Conservation (phyloP, 352 stramenopile genomes). For the Paralagenidium karlingii region DNA sequence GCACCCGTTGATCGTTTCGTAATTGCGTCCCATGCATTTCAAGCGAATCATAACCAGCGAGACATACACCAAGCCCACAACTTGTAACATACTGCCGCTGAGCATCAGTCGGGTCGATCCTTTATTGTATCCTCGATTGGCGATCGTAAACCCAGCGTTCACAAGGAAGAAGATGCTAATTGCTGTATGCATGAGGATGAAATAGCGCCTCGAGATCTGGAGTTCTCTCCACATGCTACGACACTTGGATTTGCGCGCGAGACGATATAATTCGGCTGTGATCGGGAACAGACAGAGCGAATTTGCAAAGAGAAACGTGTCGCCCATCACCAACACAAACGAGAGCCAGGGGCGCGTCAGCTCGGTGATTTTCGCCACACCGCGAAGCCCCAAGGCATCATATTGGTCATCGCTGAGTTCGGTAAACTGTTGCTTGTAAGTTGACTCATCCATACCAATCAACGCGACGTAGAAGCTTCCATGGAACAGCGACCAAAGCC, state of each 20-base stretch:
- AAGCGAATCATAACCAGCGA: conserved; percentile 19
- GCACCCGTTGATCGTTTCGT: conserved; percentile 27
- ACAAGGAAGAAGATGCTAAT: conserved; percentile 21
- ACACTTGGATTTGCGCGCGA: conserved; percentile 24
- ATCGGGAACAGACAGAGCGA: conserved; percentile 37
- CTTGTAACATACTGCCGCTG: conserved; percentile 30
- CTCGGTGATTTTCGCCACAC: conserved; percentile 18
- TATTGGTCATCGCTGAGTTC: conserved; percentile 3
- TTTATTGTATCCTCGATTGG: conserved; percentile 20
- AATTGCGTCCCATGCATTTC: conserved; percentile 29
- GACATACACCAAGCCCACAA: conserved; percentile 20
- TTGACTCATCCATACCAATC: conserved; percentile 9
- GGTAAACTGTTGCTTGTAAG: conserved; percentile 3
- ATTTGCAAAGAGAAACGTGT: conserved; percentile 23
- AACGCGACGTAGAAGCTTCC: conserved; percentile 25
- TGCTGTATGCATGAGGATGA: conserved; percentile 19
- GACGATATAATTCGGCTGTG: conserved; percentile 20
- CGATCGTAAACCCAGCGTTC: conserved; percentile 19
- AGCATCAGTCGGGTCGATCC: conserved; percentile 20
- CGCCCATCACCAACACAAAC: conserved; percentile 21
- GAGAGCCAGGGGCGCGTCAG: conserved; percentile 25
- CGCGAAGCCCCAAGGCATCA: conserved; percentile 22
- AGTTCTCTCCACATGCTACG: conserved; percentile 14
- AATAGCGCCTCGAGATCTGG: conserved; percentile 11
- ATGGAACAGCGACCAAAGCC: conserved; percentile 39